phyloP scores from a whole-genome alignment of 2,329 filamentous ascomycete species.

The Lizonia empirigonia region DNA sequence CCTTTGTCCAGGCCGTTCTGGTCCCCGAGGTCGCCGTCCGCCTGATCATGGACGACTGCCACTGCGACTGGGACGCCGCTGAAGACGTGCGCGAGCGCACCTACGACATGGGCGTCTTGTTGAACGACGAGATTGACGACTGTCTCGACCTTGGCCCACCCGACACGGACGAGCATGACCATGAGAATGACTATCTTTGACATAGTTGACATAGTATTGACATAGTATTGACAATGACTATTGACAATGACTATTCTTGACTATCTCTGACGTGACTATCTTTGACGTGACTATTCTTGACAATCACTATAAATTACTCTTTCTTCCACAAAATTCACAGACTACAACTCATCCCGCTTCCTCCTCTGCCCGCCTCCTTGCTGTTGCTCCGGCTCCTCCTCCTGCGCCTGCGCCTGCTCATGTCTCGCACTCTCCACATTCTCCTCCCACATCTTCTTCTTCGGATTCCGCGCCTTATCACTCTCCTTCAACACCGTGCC shows the following conservation, averaged over 20 bases:
- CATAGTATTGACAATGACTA: too few species aligned
- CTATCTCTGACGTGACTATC: too few species aligned
- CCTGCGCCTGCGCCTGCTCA: constrained; percentile 28
- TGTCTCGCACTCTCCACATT: constrained; percentile 40
- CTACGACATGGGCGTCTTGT: constrained; percentile 67
- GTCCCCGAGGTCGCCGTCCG: constrained; percentile 70
- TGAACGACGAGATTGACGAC: constrained; percentile 70
- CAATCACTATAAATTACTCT: too few species aligned
- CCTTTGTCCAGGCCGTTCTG: constrained; percentile 57
- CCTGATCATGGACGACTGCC: constrained; percentile 64
- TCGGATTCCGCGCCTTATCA: constrained; percentile 57
- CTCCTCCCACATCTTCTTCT: constrained; percentile 68
- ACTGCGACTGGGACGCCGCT: constrained; percentile 52
- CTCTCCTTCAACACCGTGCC: constrained; percentile 53
- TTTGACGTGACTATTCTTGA: too few species aligned
- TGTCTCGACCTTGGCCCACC: constrained; percentile 45
- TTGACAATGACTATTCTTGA: too few species aligned
- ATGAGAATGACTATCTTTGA: constrained; percentile 23
- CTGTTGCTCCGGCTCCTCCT: constrained; percentile 5
- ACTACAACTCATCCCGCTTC: constrained; percentile 18
- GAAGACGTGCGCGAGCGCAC: constrained; percentile 68
- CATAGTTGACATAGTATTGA: too few species aligned
- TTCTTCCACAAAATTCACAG: too few species aligned
- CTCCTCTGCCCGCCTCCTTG: constrained; percentile 1
- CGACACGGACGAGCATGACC: constrained; percentile 20